These are phyloP conservation scores for Naganishia onofrii DNA, from an alignment of 768 basidiomycete genomes.

Conservation along the genomic window DNA sequence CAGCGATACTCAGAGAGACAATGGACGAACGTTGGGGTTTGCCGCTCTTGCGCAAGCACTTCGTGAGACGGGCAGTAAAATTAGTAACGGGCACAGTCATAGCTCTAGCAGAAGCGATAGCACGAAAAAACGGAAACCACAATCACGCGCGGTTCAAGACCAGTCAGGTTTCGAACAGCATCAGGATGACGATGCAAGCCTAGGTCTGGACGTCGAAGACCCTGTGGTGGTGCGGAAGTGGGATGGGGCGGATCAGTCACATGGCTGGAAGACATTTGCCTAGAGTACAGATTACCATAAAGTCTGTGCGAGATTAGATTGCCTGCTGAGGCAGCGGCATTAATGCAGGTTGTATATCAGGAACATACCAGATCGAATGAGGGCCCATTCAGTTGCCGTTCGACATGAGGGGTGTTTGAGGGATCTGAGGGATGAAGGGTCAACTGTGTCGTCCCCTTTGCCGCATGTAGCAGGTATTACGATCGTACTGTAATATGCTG, in stretches of 20 bases:
- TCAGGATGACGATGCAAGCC: not conserved
- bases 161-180: not conserved
- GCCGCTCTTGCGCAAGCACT: constrained; percentile 27
- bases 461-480: no score
- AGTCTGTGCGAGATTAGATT: not conserved
- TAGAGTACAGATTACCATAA: not conserved
- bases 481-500: no score
- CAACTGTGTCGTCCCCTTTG: not conserved
- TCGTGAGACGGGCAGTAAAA: constrained; percentile 17
- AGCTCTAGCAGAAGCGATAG: constrained; percentile 1
- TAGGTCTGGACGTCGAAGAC: constrained; percentile 2
- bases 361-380: not conserved
- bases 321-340: not conserved
- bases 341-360: not conserved
- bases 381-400: not conserved
- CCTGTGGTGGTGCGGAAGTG: constrained; percentile 5
- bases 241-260: constrained; percentile 18
- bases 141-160: not conserved
- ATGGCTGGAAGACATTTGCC: constrained; percentile 33
- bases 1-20: not conserved
- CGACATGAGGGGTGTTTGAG: not conserved
- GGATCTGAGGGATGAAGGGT: no score
- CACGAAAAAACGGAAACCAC: not conserved
- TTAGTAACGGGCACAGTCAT: not conserved
- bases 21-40: constrained; percentile 19